Conservation (phyloP, 1,284 basidiomycete species). For the Neonothopanus nambi region DNA sequence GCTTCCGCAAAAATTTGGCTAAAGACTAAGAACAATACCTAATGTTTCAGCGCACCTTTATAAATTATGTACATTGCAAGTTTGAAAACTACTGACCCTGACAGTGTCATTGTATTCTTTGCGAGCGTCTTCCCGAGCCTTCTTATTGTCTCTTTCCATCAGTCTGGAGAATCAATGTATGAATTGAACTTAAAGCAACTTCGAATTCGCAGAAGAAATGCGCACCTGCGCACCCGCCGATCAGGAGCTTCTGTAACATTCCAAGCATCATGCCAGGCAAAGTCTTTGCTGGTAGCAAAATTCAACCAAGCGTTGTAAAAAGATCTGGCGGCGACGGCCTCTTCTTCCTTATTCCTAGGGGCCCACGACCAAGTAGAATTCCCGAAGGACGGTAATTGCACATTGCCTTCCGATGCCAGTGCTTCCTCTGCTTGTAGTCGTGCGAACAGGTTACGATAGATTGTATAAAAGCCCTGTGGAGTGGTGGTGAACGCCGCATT, state of each 20-base stretch:
- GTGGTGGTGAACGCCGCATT: slow-evolving; percentile 4
- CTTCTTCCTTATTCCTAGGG: slow-evolving; percentile 41
- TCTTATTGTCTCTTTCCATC: slow-evolving; percentile 98
- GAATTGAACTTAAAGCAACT: neutral
- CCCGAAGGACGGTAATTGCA: slow-evolving; percentile 84
- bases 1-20: slow-evolving; percentile 86
- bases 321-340: slow-evolving; percentile 51
- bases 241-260: slow-evolving; percentile 85
- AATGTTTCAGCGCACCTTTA: neutral
- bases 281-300: slow-evolving; percentile 88
- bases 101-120: slow-evolving; percentile 95
- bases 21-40: slow-evolving; percentile 55
- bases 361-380: slow-evolving; percentile 75
- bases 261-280: slow-evolving; percentile 89
- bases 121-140: slow-evolving; percentile 82
- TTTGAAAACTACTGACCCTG: slow-evolving; percentile 50
- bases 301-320: slow-evolving; percentile 92
- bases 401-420: slow-evolving; percentile 47
- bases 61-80: neutral
- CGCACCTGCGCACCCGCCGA: slow-evolving; percentile 74
- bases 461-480: slow-evolving; percentile 83
- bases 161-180: slow-evolving; percentile 45
- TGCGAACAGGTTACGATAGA: slow-evolving; percentile 88
- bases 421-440: slow-evolving; percentile 85
- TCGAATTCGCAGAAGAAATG: slow-evolving; percentile 11